phyloP scores from a whole-genome alignment of 2,329 filamentous ascomycete species.

The Fusarium proliferatum region DNA sequence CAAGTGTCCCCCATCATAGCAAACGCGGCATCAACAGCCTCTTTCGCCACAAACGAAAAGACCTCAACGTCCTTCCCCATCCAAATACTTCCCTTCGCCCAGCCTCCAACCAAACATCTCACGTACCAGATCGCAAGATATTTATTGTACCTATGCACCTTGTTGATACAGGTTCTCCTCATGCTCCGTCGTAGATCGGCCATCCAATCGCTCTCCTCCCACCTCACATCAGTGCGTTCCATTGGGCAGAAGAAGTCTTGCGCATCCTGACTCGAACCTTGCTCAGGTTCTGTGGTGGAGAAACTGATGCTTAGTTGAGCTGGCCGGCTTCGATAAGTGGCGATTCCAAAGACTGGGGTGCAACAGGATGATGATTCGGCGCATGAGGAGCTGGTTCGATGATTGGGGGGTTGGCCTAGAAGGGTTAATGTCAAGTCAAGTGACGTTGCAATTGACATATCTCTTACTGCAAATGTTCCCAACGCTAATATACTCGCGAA shows the following conservation, averaged over 20 bases:
- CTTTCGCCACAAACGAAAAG: slow-evolving; percentile 41
- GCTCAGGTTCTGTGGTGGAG: slow-evolving; percentile 37
- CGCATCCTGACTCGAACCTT: not conserved
- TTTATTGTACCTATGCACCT: slow-evolving; percentile 48
- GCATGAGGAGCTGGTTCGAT: slow-evolving; percentile 33
- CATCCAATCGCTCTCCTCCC: slow-evolving; percentile 40
- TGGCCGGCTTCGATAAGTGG: slow-evolving; percentile 44
- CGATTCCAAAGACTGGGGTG: slow-evolving; percentile 39
- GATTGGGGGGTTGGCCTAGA: slow-evolving; percentile 30
- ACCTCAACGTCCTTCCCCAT: slow-evolving; percentile 35
- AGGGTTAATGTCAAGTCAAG: not conserved
- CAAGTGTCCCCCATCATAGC: slow-evolving; percentile 36
- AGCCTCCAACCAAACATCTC: slow-evolving; percentile 36
- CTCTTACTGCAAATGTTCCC: slow-evolving; percentile 47
- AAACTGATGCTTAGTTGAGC: slow-evolving; percentile 46
- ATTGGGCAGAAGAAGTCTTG: slow-evolving; percentile 43
- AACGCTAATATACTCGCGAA: slow-evolving; percentile 43
- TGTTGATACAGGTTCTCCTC: slow-evolving; percentile 37
- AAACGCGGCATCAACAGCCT: slow-evolving; percentile 35
- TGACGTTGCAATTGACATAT: not conserved
- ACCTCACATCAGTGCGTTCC: slow-evolving; percentile 44
- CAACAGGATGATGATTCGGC: slow-evolving; percentile 25
- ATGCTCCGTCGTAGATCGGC: slow-evolving; percentile 32
- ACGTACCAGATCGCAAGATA: slow-evolving; percentile 48
- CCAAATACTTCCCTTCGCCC: slow-evolving; percentile 43